Percentiles rank a stretch among this genome's conserved stretches.
phyloP scores from a whole-genome alignment of 2,329 filamentous ascomycete species.

The Fusarium goolgardi region DNA sequence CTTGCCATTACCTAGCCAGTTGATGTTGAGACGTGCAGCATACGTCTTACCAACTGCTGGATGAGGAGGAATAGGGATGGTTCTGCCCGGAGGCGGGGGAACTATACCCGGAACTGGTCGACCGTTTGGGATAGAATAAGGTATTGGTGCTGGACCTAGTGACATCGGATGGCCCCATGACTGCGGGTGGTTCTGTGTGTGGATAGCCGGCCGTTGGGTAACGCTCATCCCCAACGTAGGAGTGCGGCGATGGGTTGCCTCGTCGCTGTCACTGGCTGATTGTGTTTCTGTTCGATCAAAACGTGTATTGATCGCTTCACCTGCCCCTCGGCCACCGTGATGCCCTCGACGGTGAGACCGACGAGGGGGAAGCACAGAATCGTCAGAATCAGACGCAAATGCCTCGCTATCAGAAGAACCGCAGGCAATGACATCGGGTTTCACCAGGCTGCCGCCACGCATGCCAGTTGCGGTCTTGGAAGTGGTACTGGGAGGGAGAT shows the following conservation, averaged over 20 bases:
- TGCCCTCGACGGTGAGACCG: slow-evolving; percentile 26
- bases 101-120: slow-evolving; percentile 3
- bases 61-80: slow-evolving; percentile 16
- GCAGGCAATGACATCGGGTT: slow-evolving; percentile 39
- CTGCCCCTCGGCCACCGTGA: slow-evolving; percentile 21
- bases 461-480: slow-evolving; percentile 17
- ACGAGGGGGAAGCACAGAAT: slow-evolving; percentile 27
- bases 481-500: slow-evolving; percentile 30
- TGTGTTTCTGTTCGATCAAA: slow-evolving; percentile 19
- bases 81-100: slow-evolving; percentile 15
- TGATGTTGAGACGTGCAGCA: slow-evolving; percentile 46
- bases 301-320: slow-evolving; percentile 27
- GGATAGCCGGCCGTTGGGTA: slow-evolving; percentile 17
- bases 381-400: slow-evolving; percentile 43
- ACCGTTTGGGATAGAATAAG: slow-evolving; percentile 8
- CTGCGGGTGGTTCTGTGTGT: slow-evolving; percentile 16
- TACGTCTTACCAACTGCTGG: slow-evolving; percentile 15
- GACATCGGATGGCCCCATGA: slow-evolving; percentile 20
- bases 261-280: slow-evolving; percentile 19
- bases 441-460: slow-evolving; percentile 23
- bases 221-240: slow-evolving; percentile 19
- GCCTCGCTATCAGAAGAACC: slow-evolving; percentile 39
- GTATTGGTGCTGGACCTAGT: slow-evolving; percentile 1
- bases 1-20: slow-evolving; percentile 47
- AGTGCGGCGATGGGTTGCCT: slow-evolving; percentile 11